Evolutionary conservation across 2,329 filamentous ascomycete species (phyloP).

Genomic region (Apiospora koreana): DNA sequence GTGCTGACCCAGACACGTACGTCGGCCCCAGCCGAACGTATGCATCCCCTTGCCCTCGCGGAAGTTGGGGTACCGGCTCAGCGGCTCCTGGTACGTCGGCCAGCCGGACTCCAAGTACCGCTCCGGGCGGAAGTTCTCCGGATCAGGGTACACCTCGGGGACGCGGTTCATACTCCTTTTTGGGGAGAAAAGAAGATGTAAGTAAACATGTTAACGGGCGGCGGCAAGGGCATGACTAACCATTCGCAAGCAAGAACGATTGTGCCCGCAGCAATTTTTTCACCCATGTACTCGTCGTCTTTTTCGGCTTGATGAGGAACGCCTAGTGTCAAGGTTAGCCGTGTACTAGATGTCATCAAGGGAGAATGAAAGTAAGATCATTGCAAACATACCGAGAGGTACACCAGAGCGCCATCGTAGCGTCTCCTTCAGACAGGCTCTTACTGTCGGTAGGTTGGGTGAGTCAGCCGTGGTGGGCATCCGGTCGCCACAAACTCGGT

Average conservation of each 20-base stretch:
- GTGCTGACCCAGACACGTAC: slow-evolving; percentile 62
- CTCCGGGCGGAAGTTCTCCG: slow-evolving; percentile 63
- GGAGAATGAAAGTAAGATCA: accelerated
- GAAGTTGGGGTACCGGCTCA: slow-evolving; percentile 64
- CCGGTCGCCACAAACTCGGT: slow-evolving; percentile 54
- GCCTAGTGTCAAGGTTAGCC: slow-evolving; percentile 27
- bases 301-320: slow-evolving; percentile 51
- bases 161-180: slow-evolving; percentile 59
- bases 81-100: slow-evolving; percentile 65
- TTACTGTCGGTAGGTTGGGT: slow-evolving; percentile 50
- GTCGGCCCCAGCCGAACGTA: slow-evolving; percentile 65
- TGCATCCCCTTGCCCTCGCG: slow-evolving; percentile 60
- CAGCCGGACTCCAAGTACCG: slow-evolving; percentile 63
- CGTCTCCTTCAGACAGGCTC: slow-evolving; percentile 59
- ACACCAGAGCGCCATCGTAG: slow-evolving; percentile 60
- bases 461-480: slow-evolving; percentile 54
- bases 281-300: slow-evolving; percentile 47
- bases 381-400: slow-evolving; percentile 42
- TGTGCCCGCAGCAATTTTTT: slow-evolving; percentile 49
- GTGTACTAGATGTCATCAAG: neutral
- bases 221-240: slow-evolving; percentile 30
- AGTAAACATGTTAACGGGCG: neutral
- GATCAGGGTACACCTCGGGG: slow-evolving; percentile 59
- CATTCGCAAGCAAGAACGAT: slow-evolving; percentile 53
- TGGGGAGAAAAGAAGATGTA: neutral